phyloP scores from a whole-genome alignment of 805 yeast genomes.

The Barnettozyma californica region DNA sequence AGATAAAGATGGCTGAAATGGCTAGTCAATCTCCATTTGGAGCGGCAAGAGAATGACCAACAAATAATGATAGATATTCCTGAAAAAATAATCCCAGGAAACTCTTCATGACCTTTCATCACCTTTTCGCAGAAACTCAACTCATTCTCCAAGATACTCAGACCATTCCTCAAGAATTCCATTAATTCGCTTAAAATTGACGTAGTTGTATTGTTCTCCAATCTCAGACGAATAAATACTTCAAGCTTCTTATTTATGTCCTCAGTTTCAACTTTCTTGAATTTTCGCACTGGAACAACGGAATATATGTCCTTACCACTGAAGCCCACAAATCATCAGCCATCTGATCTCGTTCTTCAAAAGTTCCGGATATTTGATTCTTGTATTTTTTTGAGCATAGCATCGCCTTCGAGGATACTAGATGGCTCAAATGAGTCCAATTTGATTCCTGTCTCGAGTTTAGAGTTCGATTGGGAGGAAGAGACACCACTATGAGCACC shows the following conservation, averaged over 20 bases:
- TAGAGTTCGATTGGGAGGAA: slow-evolving; percentile 35
- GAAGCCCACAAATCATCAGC: slow-evolving; percentile 49
- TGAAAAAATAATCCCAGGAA: slow-evolving; percentile 49
- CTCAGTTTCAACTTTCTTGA: slow-evolving; percentile 25
- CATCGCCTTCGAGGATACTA: slow-evolving; percentile 25
- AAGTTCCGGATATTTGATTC: slow-evolving; percentile 27
- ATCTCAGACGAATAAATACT: slow-evolving; percentile 33
- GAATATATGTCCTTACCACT: slow-evolving; percentile 36
- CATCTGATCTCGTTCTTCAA: slow-evolving; percentile 33
- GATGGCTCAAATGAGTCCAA: slow-evolving; percentile 32
- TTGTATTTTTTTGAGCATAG: slow-evolving; percentile 26
- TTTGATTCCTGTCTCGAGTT: slow-evolving; percentile 28
- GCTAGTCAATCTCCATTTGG: slow-evolving; percentile 37
- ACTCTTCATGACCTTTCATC: slow-evolving; percentile 17
- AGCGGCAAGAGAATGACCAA: slow-evolving; percentile 60
- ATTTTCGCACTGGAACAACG: slow-evolving; percentile 37
- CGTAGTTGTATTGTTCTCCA: slow-evolving; percentile 32
- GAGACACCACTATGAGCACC: slow-evolving; percentile 26
- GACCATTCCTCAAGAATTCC: slow-evolving; percentile 40
- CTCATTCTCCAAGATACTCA: slow-evolving; percentile 36
- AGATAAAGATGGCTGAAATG: slow-evolving; percentile 4
- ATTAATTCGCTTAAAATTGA: slow-evolving; percentile 39
- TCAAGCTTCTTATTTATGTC: slow-evolving; percentile 43
- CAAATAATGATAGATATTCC: slow-evolving; percentile 50
- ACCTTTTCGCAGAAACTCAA: slow-evolving; percentile 26